Percentiles rank a stretch among this genome's conserved stretches.
These are phyloP conservation scores for Diaporthe capsici DNA, from an alignment of 2,329 filamentous ascomycete species.

Conservation along the genomic window DNA sequence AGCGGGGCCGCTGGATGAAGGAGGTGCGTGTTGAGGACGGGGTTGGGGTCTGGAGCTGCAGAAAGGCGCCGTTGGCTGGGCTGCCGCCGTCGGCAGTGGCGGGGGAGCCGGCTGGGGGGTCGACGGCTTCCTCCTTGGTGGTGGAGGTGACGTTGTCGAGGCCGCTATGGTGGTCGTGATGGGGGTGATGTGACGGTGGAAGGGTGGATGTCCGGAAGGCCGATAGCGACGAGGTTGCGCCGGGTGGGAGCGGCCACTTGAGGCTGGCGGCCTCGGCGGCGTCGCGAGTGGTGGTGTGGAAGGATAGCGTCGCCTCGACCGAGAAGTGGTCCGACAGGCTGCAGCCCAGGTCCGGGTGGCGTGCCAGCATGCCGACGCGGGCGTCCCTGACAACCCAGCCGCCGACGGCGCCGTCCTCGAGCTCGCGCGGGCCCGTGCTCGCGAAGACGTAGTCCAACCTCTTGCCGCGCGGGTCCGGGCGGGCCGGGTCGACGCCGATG, in stretches of 20 bases:
- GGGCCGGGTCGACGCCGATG: constrained; percentile 73
- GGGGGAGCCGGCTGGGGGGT: constrained; percentile 44
- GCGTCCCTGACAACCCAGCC: constrained; percentile 79
- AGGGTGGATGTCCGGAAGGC: constrained; percentile 37
- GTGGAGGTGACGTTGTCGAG: constrained; percentile 37
- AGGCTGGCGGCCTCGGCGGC: constrained; percentile 42
- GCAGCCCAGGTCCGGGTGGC: constrained; percentile 85
- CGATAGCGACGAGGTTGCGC: constrained; percentile 39
- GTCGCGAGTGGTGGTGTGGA: constrained; percentile 50
- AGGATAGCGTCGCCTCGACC: constrained; percentile 82
- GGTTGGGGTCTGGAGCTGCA: constrained; percentile 52
- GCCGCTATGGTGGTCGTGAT: constrained; percentile 24
- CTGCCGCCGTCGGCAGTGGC: background rate
- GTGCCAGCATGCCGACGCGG: constrained; percentile 83
- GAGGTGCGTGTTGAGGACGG: constrained; percentile 40
- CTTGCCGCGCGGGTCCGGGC: constrained; percentile 82
- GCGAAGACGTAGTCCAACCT: constrained; percentile 96
- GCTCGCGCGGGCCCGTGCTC: constrained; percentile 58
- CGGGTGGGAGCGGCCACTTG: constrained; percentile 41
- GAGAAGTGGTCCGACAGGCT: constrained; percentile 97
- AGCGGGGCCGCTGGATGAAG: constrained; percentile 43
- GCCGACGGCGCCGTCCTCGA: constrained; percentile 49
- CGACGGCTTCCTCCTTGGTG: constrained; percentile 46
- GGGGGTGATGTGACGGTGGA: constrained; percentile 44
- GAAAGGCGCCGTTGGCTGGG: constrained; percentile 54